Evolutionary conservation across 495 filamentous ascomycete species (phyloP).

Genomic region (Talaromyces stipitatus): DNA sequence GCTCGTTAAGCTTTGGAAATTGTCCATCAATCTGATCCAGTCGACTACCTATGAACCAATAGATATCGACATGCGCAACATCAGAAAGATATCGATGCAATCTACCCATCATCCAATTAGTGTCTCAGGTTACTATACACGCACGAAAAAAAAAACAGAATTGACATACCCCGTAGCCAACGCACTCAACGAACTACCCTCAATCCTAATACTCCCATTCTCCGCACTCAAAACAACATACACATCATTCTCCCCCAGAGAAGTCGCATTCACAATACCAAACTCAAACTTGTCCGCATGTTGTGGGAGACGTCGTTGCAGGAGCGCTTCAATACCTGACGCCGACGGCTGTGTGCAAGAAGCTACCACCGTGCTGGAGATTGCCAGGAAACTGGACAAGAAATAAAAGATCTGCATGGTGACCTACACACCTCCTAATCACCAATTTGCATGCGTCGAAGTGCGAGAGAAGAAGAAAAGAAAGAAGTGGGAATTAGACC

Average conservation of each 20-base stretch:
- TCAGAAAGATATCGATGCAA: conserved; percentile 42
- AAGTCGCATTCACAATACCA: conserved; percentile 16
- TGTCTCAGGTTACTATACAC: not conserved
- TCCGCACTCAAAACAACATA: conserved; percentile 29
- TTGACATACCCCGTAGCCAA: conserved; percentile 35
- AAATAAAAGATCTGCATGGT: not conserved
- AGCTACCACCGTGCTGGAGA: not conserved
- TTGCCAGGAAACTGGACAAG: not conserved
- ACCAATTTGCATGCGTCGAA: not conserved
- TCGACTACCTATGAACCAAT: conserved; percentile 32
- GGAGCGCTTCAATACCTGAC: conserved; percentile 35
- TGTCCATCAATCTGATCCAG: not conserved
- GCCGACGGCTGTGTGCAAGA: conserved; percentile 13
- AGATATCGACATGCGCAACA: conserved; percentile 42
- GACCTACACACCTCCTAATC: not conserved
- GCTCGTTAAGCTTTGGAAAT: not conserved
- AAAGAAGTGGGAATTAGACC: not conserved
- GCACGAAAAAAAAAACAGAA: not conserved
- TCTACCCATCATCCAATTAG: conserved; percentile 12
- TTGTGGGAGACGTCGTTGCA: conserved; percentile 36
- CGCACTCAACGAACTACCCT: conserved; percentile 37
- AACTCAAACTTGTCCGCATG: conserved; percentile 37
- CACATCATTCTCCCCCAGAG: conserved; percentile 19
- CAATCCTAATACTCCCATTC: conserved; percentile 35
- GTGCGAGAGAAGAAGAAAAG: not conserved